Percentiles rank a stretch among this genome's conserved stretches.
phyloP scores from a whole-genome alignment of 805 yeast genomes.

The Starmerella apicola region DNA sequence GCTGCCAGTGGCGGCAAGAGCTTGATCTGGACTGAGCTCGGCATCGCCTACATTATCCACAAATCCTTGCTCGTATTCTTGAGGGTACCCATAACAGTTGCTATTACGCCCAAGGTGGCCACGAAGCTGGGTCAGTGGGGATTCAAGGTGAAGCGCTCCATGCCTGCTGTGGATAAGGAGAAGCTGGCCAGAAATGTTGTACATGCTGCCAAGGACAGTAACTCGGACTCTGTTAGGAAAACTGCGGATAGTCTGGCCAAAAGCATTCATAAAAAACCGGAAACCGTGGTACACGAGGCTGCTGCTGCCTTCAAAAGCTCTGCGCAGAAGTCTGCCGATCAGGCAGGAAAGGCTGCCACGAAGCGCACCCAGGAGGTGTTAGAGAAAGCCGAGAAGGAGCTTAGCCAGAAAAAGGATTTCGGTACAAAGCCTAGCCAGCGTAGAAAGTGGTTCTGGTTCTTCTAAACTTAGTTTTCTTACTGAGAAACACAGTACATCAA shows the following conservation, averaged over 20 bases:
- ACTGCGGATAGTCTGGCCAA: constrained; percentile 5
- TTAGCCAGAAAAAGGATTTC: not conserved
- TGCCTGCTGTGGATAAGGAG: constrained; percentile 18
- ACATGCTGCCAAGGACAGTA: constrained; percentile 3
- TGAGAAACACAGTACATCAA: too few relatives aligned
- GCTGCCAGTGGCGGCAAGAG: constrained; percentile 24
- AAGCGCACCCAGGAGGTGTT: not conserved
- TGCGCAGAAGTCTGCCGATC: not conserved
- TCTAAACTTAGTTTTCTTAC: too few relatives aligned
- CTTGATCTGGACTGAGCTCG: constrained; percentile 66
- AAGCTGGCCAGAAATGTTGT: constrained; percentile 12
- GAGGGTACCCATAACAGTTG: constrained; percentile 82
- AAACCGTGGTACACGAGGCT: not conserved
- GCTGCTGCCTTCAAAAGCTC: not conserved
- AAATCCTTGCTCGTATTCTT: constrained; percentile 64
- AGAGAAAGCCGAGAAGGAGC: not conserved
- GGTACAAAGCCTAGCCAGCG: not conserved
- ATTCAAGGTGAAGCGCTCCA: constrained; percentile 48
- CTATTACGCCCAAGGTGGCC: constrained; percentile 75
- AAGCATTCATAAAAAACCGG: not conserved
- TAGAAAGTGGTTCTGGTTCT: not conserved
- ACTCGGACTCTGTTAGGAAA: constrained; percentile 8
- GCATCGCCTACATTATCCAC: constrained; percentile 86
- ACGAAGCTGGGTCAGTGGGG: constrained; percentile 59
- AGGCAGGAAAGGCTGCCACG: not conserved